Base-by-base conservation (phyloP, 441 rosid genomes). In the Pelargonium exstipulatum region DNA sequence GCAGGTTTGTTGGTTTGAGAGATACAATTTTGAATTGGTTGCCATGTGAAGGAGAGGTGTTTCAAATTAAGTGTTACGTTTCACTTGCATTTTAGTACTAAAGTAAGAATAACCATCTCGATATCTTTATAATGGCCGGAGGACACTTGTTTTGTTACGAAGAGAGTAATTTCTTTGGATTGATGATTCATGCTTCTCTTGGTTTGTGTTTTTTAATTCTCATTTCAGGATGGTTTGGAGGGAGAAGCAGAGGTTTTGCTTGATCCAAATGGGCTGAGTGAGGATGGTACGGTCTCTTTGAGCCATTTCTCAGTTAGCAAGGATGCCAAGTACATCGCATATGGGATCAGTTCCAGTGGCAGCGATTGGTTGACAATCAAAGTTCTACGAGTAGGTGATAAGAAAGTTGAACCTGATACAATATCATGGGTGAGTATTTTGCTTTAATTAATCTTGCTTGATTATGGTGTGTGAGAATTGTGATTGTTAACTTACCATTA, bases 311-410 rank as follows among this genome's bases (percentile, higher is more conserved):
- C 89, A 10, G 80, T 90, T 4, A 90, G 99, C 35, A 82, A 89
- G 86, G 95, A 92, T 69, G 95, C 87, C 7, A 85, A 86, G 77
- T 86, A 83, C 77, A 66, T 90, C 80, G 97, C 96, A 0, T 89
- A 89, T 60, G 96, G 89, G 66, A 89, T 95, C 70, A 90, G 99
- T 77, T 73, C 93, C 0, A 95, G 93, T 67, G 98, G 99, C 37
- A 95, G 99, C 29, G 99, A 92, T 76, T 95, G 99, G 98, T 85
- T 83, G 68, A 90, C 88, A 0, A 81, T 95, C 46, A 88, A 95
- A 66, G 83, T 90, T 58, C 84, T 88, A 95, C 80, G 71, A 24
- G 66, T 92, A 13, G 87, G 81, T 69, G 88, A 90, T 71, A 88
- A 80, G 85, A 80, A 45, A 79, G 90, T 78, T 17, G 90, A 90